Conservation (phyloP, 2,329 filamentous ascomycete genomes). For the Alternaria sp. region DNA sequence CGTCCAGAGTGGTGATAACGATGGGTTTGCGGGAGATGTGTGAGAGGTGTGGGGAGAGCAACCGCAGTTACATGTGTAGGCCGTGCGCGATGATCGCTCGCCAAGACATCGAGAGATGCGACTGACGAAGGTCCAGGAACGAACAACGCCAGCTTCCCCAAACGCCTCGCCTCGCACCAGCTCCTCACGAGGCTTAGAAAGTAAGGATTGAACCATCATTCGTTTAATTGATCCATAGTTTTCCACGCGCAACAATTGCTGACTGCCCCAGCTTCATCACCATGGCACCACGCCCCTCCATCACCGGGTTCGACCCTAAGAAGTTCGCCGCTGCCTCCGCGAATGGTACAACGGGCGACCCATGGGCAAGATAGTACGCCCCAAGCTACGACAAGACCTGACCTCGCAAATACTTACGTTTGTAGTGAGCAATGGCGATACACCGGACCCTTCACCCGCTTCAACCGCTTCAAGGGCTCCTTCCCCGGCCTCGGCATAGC, state of each 20-base stretch:
- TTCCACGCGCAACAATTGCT: constrained; percentile 19
- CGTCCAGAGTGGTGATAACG: constrained; percentile 4
- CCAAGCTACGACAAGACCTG: background rate
- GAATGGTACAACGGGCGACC: constrained; percentile 64
- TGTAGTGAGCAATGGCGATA: constrained; percentile 94
- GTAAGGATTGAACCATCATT: constrained; percentile 25
- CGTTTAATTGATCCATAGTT: constrained; percentile 9
- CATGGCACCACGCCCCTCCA: constrained; percentile 70
- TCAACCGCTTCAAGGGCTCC: constrained; percentile 84
- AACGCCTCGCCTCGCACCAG: constrained; percentile 28
- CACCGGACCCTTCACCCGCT: constrained; percentile 83
- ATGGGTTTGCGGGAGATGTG: constrained; percentile 8
- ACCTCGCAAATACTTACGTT: constrained; percentile 28
- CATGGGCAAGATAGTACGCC: constrained; percentile 69
- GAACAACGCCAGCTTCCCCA: constrained; percentile 31
- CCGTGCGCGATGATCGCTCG: constrained; percentile 23
- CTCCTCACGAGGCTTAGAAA: constrained; percentile 37
- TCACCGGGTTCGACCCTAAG: constrained; percentile 91
- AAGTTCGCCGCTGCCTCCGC: constrained; percentile 78
- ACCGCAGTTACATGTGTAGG: constrained; percentile 12
- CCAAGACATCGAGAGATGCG: constrained; percentile 26
- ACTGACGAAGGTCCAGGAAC: constrained; percentile 28
- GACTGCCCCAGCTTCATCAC: constrained; percentile 34
- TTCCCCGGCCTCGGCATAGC: constrained; percentile 95
- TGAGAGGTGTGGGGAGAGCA: constrained; percentile 17